Base-by-base conservation (phyloP, 352 stramenopile species). In the Pythium vanterpoolii region DNA sequence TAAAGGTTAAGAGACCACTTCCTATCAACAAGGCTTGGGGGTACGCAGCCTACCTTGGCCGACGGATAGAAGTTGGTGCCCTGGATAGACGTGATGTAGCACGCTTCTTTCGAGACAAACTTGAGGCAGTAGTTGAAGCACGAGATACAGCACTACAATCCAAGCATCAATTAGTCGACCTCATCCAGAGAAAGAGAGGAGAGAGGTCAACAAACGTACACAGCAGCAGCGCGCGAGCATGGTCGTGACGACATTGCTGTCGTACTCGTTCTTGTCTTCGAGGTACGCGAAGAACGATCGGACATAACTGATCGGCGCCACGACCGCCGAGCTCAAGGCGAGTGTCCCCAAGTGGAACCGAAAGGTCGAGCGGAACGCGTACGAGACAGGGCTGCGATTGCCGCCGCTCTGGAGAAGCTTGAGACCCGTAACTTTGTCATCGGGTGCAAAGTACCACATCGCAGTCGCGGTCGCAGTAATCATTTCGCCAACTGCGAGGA, bases 71-170 rank as follows among this genome's bases (percentile, higher is more conserved):
- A 93, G 50, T 74, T 72, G 19, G 82, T 89, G 48, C 84, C 82
- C 68, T 91, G 79, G 44, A 93, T 90, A 7, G 84, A 77, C 16
- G 78, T 93, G 59, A 93, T 76, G 62, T 90, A 93, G 21, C 77
- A 73, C 27, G 84, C 78, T 65, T 93, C 84, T 45, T 93, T 93
- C 59, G 77, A 90, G 50, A 93, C 89, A 54, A 87, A 92, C 62
- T 89, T 88, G 40, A 93, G 71, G 53, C 83, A 93, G 30, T 73
- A 73, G 52, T 90, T 89, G 69, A 93, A 93, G 65, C 81, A 89
- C 77, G 77, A 90, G 34, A 88, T 91, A 48, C 81, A 93, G 68
- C 84, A 91, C 81, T 93, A 31, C 38, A 31, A 11, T 53, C 23
- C 18, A 38, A 38, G 33, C 11, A 14, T 9, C 38, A 19, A 44